phyloP scores from a whole-genome alignment of 164 flowering plant species.

The Stephania cephalantha region DNA sequence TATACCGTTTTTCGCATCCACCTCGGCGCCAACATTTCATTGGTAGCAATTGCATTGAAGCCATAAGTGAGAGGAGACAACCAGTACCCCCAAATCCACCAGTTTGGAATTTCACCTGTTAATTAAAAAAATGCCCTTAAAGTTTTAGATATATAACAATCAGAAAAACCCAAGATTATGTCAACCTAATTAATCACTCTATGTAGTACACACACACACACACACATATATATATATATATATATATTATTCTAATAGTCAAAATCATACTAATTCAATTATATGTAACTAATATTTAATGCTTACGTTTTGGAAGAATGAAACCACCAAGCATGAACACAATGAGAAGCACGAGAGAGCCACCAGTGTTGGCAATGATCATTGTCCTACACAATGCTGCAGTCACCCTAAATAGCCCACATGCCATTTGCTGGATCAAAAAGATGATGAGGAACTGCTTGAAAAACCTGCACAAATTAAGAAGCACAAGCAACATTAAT shows the following conservation, averaged over 20 bases:
- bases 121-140: too few relatives aligned
- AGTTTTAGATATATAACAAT: too few relatives aligned
- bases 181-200: too few relatives aligned
- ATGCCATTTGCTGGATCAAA: conserved; percentile 82
- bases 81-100: conserved; percentile 50
- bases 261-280: too few relatives aligned
- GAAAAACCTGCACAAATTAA: conserved; percentile 54
- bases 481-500: not conserved
- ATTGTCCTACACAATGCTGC: conserved; percentile 63
- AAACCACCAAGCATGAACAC: conserved; percentile 84
- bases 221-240: too few relatives aligned
- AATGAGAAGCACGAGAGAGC: conserved; percentile 54
- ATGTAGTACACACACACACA: too few relatives aligned
- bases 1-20: conserved; percentile 34
- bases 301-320: conserved; percentile 63
- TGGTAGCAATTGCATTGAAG: conserved; percentile 27
- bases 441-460: conserved; percentile 62
- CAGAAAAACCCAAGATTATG: too few relatives aligned
- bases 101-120: conserved; percentile 57
- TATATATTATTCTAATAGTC: too few relatives aligned
- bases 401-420: conserved; percentile 60
- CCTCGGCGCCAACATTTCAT: conserved; percentile 37
- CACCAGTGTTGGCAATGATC: conserved; percentile 72
- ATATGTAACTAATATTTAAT: conserved; percentile 15
- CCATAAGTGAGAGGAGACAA: conserved; percentile 29